Evolutionary conservation across 129 eudicot species (phyloP), one percentile per base, ranked within the genome.

Genomic region (Tagetes patula): DNA sequence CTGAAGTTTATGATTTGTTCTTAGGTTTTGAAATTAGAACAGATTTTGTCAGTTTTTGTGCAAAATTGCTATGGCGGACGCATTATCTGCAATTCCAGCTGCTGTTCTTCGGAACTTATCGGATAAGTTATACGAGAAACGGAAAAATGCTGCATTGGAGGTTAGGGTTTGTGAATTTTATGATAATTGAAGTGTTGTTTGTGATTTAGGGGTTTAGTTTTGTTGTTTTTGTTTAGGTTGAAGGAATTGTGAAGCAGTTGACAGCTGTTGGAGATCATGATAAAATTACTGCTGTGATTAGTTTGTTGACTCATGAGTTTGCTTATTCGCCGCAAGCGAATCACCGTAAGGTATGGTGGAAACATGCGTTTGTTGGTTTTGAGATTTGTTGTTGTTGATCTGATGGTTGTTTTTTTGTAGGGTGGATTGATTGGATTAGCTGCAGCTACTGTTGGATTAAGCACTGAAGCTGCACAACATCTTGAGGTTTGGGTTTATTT

Each of bases 371-470:
- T 2, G 3, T 48, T 14, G 39, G 71, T 41, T 46, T 50, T 49
- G 50, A 62, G 43, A 66, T 69, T 52, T 14, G 1, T 41, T 79
- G 67, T 13, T 55, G 52, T 33, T 55, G 10, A 67, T 40, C n/a
- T 59, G 56, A 40, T 59, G 77, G 49, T 52, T 75, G 7, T 47
- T 76, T n/a, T 50, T 55, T 4, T 55, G 62, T 71, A 93, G 98
- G 98, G 98, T 67, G 98, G 96, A 30, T 83, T 89, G 85, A 89
- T 93, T 76, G 98, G 96, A 77, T 72, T 93, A 84, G 98, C 98
- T 43, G 98, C 98, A 7, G 95, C 84, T 30, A 92, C 98, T 9
- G 95, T 92, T 75, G 98, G 96, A 33, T 85, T 92, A 84, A 81
- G 90, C 48, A 54, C 82, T 0, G 98, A 92, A 71, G 95, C 96